phyloP scores from a whole-genome alignment of 2,329 filamentous ascomycete species.

The Neurospora crassa region DNA sequence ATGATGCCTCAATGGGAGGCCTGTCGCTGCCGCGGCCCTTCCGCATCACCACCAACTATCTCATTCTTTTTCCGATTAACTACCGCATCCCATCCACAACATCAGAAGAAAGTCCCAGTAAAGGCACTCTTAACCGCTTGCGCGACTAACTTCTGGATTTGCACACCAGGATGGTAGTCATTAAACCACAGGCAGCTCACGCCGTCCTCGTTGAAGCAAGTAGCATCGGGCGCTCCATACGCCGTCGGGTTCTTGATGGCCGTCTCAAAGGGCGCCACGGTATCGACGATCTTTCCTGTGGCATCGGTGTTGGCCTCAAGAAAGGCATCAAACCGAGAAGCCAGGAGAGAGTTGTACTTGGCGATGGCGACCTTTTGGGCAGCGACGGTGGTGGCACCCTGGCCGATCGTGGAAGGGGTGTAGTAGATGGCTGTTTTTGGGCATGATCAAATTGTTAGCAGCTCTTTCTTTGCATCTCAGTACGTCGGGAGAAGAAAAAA shows the following conservation, averaged over 20 bases:
- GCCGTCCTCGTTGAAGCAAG: constrained; percentile 32
- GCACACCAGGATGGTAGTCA: constrained; percentile 31
- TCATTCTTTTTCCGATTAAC: not conserved
- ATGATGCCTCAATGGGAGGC: too few species aligned
- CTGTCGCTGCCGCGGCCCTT: too few species aligned
- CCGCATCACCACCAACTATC: not conserved
- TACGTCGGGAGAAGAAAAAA: not conserved
- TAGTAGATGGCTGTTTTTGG: constrained; percentile 28
- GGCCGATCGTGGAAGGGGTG: constrained; percentile 25
- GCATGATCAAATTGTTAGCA: not conserved
- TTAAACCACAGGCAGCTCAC: constrained; percentile 36
- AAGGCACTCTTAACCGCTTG: constrained; percentile 25
- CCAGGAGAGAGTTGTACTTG: constrained; percentile 29
- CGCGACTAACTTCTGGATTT: constrained; percentile 31
- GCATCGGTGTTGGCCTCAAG: constrained; percentile 24
- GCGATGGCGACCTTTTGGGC: constrained; percentile 26
- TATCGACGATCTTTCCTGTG: constrained; percentile 29
- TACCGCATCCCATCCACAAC: not conserved
- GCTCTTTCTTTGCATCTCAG: not conserved
- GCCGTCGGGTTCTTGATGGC: constrained; percentile 30
- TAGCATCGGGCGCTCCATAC: constrained; percentile 33
- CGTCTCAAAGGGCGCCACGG: constrained; percentile 29
- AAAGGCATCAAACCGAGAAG: constrained; percentile 23
- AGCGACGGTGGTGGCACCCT: constrained; percentile 17
- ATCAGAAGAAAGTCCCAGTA: constrained; percentile 21